These are phyloP conservation scores for Cajanus cajan DNA, from an alignment of 306 rosid genomes.

Conservation along the genomic window DNA sequence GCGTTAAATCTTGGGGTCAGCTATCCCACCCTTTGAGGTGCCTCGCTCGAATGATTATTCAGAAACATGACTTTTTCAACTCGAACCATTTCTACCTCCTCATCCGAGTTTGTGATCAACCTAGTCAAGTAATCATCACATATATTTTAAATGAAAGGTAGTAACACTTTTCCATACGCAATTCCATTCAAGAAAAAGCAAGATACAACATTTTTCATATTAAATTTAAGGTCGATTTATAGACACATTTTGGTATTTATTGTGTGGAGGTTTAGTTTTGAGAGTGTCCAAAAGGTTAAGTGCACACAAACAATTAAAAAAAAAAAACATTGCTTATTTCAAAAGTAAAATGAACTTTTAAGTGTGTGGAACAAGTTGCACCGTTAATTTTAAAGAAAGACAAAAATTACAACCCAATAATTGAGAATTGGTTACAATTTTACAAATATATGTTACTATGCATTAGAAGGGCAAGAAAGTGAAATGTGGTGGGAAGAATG, in stretches of 20 bases:
- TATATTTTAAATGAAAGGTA: not conserved
- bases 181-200: not conserved
- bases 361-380: not conserved
- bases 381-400: not conserved
- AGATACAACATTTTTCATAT: not conserved
- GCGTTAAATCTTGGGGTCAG: too few species aligned
- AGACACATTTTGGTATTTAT: not conserved
- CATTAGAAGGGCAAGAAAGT: constrained; percentile 43
- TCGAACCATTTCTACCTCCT: too few species aligned
- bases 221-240: not conserved
- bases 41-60: not conserved
- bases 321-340: not conserved
- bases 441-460: not conserved
- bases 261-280: not conserved
- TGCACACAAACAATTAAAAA: not conserved
- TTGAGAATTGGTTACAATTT: not conserved
- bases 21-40: too few species aligned
- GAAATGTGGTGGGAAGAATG: constrained; percentile 36
- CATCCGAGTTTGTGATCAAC: not conserved
- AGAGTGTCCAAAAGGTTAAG: not conserved
- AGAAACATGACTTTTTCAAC: too few species aligned
- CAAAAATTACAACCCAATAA: constrained; percentile 8
- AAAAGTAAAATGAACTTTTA: not conserved
- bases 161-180: not conserved
- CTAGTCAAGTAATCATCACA: not conserved